Conservation (phyloP, 352 stramenopile species). For the Chloridella minuta region DNA sequence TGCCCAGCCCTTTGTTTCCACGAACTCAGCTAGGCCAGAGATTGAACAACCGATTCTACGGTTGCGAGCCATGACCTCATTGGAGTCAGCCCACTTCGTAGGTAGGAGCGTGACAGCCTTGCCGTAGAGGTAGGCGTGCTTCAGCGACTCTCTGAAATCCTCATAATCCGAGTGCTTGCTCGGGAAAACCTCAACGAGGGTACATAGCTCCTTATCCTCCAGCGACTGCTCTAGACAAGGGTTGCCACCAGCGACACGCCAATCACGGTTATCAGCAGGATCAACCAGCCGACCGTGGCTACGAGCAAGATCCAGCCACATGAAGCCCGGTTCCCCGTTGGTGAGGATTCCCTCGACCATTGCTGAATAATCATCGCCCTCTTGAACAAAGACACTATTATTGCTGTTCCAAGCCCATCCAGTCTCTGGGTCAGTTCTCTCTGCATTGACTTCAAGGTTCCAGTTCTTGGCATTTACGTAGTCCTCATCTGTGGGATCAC, state of each 20-base stretch:
- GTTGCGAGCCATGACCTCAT: constrained; percentile 55
- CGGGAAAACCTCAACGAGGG: constrained; percentile 64
- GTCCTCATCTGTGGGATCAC: no score
- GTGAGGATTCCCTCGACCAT: constrained; percentile 33
- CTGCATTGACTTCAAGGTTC: no score
- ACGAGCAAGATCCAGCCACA: constrained; percentile 65
- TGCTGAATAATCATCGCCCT: no score
- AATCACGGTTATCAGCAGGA: constrained; percentile 34
- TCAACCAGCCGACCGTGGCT: constrained; percentile 51
- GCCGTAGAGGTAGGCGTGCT: constrained; percentile 49
- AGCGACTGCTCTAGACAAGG: constrained; percentile 52
- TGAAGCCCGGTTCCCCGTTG: constrained; percentile 57
- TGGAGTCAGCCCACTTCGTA: constrained; percentile 53
- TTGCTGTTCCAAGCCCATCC: no score
- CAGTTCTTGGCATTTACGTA: no score
- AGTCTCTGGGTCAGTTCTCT: no score
- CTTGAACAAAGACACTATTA: no score
- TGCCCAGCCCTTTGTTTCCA: constrained; percentile 33
- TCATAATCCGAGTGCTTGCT: constrained; percentile 37
- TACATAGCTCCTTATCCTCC: constrained; percentile 66
- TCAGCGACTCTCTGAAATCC: constrained; percentile 46
- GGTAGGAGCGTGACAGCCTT: constrained; percentile 60
- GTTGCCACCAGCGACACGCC: constrained; percentile 38
- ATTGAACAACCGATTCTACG: constrained; percentile 55
- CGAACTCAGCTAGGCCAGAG: constrained; percentile 58